These are phyloP conservation scores for Ormosia semicastrata DNA, from an alignment of 306 rosid species.

Conservation along the genomic window DNA sequence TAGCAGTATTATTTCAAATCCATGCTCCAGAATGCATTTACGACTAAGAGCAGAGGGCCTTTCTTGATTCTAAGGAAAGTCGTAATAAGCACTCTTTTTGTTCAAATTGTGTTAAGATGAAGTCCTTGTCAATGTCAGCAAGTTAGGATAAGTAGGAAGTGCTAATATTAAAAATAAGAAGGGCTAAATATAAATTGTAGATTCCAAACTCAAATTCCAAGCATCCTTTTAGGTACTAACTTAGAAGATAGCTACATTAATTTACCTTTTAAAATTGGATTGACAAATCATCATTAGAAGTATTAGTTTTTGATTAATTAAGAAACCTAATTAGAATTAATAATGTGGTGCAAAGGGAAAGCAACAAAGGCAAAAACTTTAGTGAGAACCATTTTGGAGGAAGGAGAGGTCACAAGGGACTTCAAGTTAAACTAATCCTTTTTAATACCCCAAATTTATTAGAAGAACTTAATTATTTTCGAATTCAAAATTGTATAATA, in stretches of 20 bases:
- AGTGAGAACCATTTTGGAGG: too few relatives aligned
- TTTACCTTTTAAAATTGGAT: neutral
- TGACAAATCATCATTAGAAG: neutral
- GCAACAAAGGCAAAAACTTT: too few relatives aligned
- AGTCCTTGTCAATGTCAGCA: neutral
- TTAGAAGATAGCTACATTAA: neutral
- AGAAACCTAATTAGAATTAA: neutral
- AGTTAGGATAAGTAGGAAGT: neutral
- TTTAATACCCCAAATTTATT: too few relatives aligned
- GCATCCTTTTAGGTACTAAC: neutral
- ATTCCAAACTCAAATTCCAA: neutral
- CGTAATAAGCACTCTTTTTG: neutral
- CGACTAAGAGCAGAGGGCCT: neutral
- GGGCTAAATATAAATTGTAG: neutral
- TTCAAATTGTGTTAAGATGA: slow-evolving; percentile 14
- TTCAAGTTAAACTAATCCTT: too few relatives aligned
- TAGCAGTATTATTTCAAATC: neutral
- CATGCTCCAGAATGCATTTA: neutral
- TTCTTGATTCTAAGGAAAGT: neutral
- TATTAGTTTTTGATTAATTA: neutral
- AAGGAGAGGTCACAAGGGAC: too few relatives aligned
- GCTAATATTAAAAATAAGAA: neutral
- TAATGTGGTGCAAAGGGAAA: neutral
- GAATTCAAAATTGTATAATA: too few relatives aligned
- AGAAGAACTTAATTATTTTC: too few relatives aligned